phyloP scores from a whole-genome alignment of 148 eudicot genomes.

The Camellia japonica region DNA sequence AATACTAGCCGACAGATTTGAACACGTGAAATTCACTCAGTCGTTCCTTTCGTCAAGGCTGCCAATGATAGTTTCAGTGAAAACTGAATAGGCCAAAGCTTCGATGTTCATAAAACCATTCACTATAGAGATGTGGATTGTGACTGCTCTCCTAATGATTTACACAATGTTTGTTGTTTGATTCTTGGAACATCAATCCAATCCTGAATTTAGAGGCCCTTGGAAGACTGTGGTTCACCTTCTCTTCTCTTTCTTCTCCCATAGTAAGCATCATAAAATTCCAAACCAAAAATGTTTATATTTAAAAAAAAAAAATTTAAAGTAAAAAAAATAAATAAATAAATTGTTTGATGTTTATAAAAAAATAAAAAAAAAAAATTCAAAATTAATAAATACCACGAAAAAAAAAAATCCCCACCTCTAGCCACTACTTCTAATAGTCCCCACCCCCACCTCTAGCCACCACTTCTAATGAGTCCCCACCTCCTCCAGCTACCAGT shows the following conservation, averaged over 20 bases:
- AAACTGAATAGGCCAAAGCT: background rate
- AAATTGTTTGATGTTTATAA: too few species aligned
- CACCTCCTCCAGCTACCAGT: too few species aligned
- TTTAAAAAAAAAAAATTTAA: too few species aligned
- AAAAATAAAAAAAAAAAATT: too few species aligned
- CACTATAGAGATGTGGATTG: conserved; percentile 31
- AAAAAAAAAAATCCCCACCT: too few species aligned
- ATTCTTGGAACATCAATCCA: conserved; percentile 29
- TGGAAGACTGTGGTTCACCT: conserved; percentile 33
- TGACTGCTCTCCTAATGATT: conserved; percentile 21
- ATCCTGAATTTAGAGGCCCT: conserved; percentile 26
- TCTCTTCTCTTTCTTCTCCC: conserved; percentile 39
- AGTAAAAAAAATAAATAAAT: too few species aligned
- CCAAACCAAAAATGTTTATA: too few species aligned
- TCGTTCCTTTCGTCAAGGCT: conserved; percentile 36
- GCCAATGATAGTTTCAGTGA: conserved; percentile 26
- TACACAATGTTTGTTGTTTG: conserved; percentile 35
- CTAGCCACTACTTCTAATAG: too few species aligned
- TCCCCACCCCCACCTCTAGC: too few species aligned
- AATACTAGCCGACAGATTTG: conserved; percentile 23
- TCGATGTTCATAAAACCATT: conserved; percentile 46
- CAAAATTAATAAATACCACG: too few species aligned
- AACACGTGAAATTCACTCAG: conserved; percentile 32
- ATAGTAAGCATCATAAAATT: conserved; percentile 26
- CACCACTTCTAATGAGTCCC: too few species aligned